These are phyloP conservation scores for Verticillium isaacii DNA, from an alignment of 2,329 filamentous ascomycete genomes.

Conservation along the genomic window DNA sequence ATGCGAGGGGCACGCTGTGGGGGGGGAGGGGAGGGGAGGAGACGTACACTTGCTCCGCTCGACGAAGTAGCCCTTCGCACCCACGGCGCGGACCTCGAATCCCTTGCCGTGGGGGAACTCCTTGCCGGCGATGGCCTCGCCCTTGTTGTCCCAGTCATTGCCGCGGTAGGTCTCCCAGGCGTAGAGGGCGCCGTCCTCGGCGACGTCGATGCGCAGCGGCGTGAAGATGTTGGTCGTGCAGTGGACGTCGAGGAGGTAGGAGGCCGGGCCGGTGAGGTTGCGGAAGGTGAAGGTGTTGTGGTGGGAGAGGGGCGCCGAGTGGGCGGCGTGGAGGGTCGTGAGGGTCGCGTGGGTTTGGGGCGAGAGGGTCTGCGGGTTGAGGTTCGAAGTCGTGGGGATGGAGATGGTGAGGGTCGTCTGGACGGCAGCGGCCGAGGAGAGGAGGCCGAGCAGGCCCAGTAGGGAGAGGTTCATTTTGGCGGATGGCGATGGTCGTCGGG, in stretches of 20 bases:
- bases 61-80: conserved; percentile 69
- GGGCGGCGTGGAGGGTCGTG: conserved; percentile 30
- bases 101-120: conserved; percentile 24
- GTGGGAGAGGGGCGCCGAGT: conserved; percentile 59
- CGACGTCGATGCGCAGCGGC: conserved; percentile 75
- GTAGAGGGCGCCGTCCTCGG: conserved; percentile 39
- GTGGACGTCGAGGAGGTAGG: conserved; percentile 80
- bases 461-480: conserved; percentile 30
- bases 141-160: conserved; percentile 86
- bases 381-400: conserved; percentile 31
- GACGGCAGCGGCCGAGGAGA: conserved; percentile 22
- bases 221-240: conserved; percentile 70
- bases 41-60: conserved; percentile 70
- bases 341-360: conserved; percentile 63
- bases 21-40: background rate
- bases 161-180: conserved; percentile 85
- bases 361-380: conserved; percentile 52
- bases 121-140: conserved; percentile 45
- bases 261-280: conserved; percentile 60
- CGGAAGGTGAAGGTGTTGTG: conserved; percentile 71
- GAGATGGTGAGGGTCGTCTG: conserved; percentile 41
- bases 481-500: conserved; percentile 6
- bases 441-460: conserved; percentile 28
- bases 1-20: too few relatives aligned
- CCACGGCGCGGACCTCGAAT: conserved; percentile 59